Base-by-base conservation (phyloP, 169 alveolate species). In the Plasmodium blacklocki region DNA sequence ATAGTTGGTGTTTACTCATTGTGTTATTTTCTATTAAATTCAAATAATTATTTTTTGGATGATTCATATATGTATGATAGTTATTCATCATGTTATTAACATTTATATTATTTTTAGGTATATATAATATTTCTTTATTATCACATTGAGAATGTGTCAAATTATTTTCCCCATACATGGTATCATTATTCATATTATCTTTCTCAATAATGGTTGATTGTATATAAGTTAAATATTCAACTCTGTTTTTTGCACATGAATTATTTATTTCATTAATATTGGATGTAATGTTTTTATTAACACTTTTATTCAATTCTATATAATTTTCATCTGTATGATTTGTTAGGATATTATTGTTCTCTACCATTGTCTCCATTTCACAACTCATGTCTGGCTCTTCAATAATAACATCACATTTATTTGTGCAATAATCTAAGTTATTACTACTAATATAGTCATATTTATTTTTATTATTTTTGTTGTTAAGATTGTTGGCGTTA, bases 181-280 rank as follows among this genome's bases (percentile, higher is more conserved):
- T 39, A 39, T 39, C 47, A 39, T 39, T 39, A 39, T 39, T 39
- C 11, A 39, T 39, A 39, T 39, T 39, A 5, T 39, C 47, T 39
- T 39, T 39, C 6, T 39, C 47, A 39, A 0, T 39, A 39, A 9
- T 39, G 5, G 47, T 39, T 39, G 47, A 39, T 39, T 39, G 47
- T 39, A 18, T 15, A 62, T 62, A 26, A 73, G 56, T 74, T 50
- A 74, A 18, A 67, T 60, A 39, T 29, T 49, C 23, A 9, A 19
- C n/a, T 43, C 63, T 19, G 0, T 45, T 60, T 29, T 43, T 66
- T 50, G 29, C 45, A 39, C 56, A n/a, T 47, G 50, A 47, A 19
- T 63, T 32, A 50, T 54, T 78, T 54, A 78, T 64, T 39, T 64
- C 76, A 15, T 76, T 76, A 45, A 78, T 58, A 32, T 52, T 26